Conservation (phyloP, 768 basidiomycete genomes). For the Cytidiella melzeri region DNA sequence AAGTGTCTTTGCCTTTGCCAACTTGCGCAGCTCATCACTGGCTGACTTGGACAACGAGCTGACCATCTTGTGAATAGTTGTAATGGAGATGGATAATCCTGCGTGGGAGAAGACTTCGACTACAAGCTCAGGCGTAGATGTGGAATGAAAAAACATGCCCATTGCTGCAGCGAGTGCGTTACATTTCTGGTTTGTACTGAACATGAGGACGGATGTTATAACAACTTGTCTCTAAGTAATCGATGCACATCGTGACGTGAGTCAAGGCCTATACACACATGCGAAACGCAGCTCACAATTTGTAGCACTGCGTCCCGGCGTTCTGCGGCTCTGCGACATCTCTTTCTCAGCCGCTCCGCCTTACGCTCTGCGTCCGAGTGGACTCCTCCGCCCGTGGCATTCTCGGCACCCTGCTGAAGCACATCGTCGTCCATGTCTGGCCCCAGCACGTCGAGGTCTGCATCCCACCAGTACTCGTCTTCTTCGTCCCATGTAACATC, state of each 20-base stretch:
- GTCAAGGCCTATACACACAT: background rate
- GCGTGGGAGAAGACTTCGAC: slow-evolving; percentile 4
- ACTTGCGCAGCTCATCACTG: slow-evolving; percentile 7
- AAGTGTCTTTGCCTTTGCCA: slow-evolving; percentile 21
- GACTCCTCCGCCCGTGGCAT: background rate
- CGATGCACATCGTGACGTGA: background rate
- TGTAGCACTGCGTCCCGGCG: background rate
- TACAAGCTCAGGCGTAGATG: too few relatives aligned
- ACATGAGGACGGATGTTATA: background rate
- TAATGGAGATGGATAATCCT: slow-evolving; percentile 1
- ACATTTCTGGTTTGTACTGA: background rate
- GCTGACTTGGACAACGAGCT: slow-evolving; percentile 1
- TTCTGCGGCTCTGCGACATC: background rate
- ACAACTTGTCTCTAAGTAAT: background rate
- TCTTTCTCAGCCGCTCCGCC: background rate
- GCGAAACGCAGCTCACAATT: too few relatives aligned
- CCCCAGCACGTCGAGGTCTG: background rate
- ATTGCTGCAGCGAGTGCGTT: background rate
- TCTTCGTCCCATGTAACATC: background rate
- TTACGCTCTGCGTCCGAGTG: too few relatives aligned
- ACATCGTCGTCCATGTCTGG: background rate
- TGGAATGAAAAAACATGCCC: background rate
- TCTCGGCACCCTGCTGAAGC: background rate
- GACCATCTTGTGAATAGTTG: slow-evolving; percentile 2
- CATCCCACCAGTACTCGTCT: background rate